phyloP scores from a whole-genome alignment of 2,329 filamentous ascomycete genomes.

The Metarhizium robertsii region DNA sequence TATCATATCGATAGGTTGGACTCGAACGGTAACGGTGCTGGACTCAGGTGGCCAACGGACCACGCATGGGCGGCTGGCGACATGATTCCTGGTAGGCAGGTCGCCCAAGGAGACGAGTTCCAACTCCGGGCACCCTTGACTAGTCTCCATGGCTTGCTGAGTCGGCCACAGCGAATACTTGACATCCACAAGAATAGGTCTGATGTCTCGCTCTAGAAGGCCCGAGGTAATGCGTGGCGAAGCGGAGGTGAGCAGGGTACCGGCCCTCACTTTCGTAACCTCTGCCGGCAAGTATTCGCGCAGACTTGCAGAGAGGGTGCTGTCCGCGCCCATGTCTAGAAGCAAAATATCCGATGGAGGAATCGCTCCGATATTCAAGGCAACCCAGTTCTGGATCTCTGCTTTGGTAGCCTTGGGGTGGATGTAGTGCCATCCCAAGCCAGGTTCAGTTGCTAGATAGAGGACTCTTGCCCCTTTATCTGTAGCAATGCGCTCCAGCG shows the following conservation, averaged over 20 bases:
- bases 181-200: neutral
- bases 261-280: neutral
- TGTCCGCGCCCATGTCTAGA: too few relatives aligned
- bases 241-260: neutral
- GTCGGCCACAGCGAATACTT: constrained; percentile 1
- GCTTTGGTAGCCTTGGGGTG: too few relatives aligned
- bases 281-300: neutral
- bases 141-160: neutral
- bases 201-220: neutral
- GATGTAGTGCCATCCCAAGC: too few relatives aligned
- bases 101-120: neutral
- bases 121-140: neutral
- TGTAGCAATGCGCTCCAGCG: too few relatives aligned
- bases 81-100: neutral
- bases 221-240: neutral
- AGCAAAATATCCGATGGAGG: too few relatives aligned
- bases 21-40: neutral
- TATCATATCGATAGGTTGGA: constrained; percentile 9
- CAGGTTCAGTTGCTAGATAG: too few relatives aligned
- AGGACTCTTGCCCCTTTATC: too few relatives aligned
- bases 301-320: too few relatives aligned
- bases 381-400: too few relatives aligned
- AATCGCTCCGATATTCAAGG: too few relatives aligned
- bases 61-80: neutral
- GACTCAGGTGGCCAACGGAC: neutral